These are phyloP conservation scores for Aspergillus caelatus DNA, from an alignment of 2,329 filamentous ascomycete species.

Conservation along the genomic window DNA sequence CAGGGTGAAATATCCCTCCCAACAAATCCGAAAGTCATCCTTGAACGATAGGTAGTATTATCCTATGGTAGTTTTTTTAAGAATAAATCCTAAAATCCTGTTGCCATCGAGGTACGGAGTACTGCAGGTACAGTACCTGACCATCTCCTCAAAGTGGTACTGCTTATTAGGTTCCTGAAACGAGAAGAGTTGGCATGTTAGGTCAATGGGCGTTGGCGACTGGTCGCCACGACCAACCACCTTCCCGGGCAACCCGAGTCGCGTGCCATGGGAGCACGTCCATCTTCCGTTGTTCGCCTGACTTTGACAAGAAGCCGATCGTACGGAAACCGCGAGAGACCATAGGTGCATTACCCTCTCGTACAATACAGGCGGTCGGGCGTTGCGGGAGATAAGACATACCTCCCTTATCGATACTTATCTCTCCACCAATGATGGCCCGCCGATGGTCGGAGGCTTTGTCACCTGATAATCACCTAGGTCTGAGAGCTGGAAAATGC, in stretches of 20 bases:
- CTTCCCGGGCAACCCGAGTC: constrained; percentile 8
- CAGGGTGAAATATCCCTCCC: neutral
- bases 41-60: neutral
- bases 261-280: constrained; percentile 9
- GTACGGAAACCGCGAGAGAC: neutral
- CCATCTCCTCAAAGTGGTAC: neutral
- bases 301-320: constrained; percentile 5
- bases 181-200: neutral
- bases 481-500: constrained; percentile 5
- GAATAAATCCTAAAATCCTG: neutral
- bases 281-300: constrained; percentile 11
- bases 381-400: constrained; percentile 7
- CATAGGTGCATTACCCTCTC: neutral
- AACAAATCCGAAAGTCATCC: neutral
- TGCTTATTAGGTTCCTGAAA: neutral
- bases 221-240: constrained; percentile 3
- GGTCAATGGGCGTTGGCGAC: neutral
- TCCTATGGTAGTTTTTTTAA: neutral
- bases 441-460: constrained; percentile 3
- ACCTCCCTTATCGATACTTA: constrained; percentile 20
- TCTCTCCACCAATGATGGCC: constrained; percentile 9
- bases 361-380: constrained; percentile 1
- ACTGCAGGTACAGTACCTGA: constrained; percentile 4
- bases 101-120: neutral
- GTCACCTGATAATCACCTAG: constrained; percentile 21